Evolutionary conservation across 805 yeast species (phyloP).

Genomic region (Hyphopichia homilentoma): DNA sequence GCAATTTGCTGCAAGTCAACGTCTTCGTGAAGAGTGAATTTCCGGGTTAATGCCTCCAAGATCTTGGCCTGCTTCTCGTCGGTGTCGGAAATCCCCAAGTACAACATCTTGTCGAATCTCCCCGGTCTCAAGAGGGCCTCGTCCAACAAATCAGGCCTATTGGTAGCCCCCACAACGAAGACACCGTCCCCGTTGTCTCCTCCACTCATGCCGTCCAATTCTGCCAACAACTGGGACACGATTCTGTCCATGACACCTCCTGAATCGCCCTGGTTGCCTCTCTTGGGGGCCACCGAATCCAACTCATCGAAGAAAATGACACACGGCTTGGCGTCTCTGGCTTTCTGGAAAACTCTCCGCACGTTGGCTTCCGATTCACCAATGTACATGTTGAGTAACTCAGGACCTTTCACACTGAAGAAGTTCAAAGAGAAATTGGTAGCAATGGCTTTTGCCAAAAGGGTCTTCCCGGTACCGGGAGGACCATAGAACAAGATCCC

Average conservation of each 20-base stretch:
- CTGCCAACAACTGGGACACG: conserved; percentile 92
- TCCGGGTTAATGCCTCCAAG: conserved; percentile 82
- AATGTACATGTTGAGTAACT: conserved; percentile 92
- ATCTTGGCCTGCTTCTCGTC: conserved; percentile 84
- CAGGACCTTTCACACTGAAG: conserved; percentile 97
- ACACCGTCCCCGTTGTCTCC: conserved; percentile 68
- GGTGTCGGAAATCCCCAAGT: conserved; percentile 89
- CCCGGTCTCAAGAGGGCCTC: conserved; percentile 94
- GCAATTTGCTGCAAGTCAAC: conserved; percentile 63
- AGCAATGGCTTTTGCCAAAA: conserved; percentile 95
- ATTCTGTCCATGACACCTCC: conserved; percentile 99
- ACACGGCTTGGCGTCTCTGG: conserved; percentile 96
- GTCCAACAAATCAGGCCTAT: conserved; percentile 91
- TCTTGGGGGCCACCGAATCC: conserved; percentile 96
- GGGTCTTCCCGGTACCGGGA: conserved; percentile 97
- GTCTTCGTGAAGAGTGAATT: conserved; percentile 58
- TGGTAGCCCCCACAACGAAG: conserved; percentile 98
- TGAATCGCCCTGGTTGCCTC: conserved; percentile 98
- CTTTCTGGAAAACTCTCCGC: conserved; percentile 86
- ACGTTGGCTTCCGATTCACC: conserved; percentile 99
- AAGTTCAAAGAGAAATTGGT: conserved; percentile 91
- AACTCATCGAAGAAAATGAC: conserved; percentile 96
- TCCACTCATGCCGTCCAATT: conserved; percentile 93
- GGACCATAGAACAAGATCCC: conserved; percentile 97
- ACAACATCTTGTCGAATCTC: conserved; percentile 91